Conservation (phyloP, 176 grass and related monocot species). For the Bonia amplexicaulis region DNA sequence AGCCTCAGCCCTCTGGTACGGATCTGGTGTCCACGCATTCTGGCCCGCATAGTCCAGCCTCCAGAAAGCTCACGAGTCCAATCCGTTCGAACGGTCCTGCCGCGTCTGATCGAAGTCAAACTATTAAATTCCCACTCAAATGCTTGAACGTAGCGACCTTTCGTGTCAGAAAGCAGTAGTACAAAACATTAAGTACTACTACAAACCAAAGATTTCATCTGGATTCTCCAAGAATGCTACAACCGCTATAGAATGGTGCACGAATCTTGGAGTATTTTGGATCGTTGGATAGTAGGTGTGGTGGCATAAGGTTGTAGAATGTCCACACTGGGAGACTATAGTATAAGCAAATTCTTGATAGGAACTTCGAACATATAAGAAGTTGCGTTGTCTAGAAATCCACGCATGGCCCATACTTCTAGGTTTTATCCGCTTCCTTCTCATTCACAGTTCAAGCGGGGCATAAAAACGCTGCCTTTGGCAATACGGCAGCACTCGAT, state of each 20-base stretch:
- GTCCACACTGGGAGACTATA: neutral
- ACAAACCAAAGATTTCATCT: no score
- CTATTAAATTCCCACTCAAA: neutral
- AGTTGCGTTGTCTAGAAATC: neutral
- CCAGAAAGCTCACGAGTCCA: neutral
- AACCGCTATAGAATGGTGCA: no score
- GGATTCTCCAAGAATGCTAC: no score
- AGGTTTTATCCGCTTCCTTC: neutral
- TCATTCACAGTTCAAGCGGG: neutral
- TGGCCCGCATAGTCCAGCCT: neutral
- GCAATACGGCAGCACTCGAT: constrained; percentile 40
- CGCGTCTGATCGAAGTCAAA: neutral
- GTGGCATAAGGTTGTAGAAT: no score
- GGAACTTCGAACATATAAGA: neutral
- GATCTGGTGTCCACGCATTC: neutral
- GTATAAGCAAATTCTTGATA: neutral
- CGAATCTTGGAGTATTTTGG: no score
- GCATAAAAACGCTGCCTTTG: constrained; percentile 30
- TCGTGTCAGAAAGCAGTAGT: neutral
- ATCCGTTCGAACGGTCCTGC: neutral
- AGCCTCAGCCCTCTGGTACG: neutral
- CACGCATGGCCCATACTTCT: neutral
- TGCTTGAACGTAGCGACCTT: neutral
- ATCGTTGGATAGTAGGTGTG: no score
- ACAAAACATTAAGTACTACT: neutral